Conservation (phyloP, 164 flowering plant genomes). For the Magnolia officinalis region DNA sequence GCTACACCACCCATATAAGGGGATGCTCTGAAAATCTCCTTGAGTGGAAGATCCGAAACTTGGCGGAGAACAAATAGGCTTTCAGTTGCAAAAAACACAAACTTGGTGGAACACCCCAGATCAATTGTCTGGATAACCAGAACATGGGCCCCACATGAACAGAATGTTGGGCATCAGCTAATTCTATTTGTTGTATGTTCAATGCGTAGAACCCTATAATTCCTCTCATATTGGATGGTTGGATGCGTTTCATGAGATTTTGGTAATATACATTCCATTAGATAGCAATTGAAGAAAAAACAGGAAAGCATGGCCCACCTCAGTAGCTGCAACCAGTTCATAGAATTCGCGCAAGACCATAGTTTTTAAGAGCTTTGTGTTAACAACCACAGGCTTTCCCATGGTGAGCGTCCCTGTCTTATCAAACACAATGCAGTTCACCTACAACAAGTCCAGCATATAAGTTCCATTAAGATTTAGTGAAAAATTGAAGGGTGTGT, state of each 20-base stretch:
- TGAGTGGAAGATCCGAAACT: no score
- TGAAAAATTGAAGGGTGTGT: neutral
- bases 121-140: no score
- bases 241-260: neutral
- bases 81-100: no score
- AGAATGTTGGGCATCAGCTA: no score
- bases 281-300: neutral
- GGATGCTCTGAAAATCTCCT: neutral
- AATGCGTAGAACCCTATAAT: no score
- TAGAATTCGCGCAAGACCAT: constrained; percentile 60
- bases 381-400: constrained; percentile 82
- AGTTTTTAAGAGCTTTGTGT: constrained; percentile 54
- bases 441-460: constrained; percentile 34
- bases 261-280: neutral
- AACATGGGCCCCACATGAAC: no score
- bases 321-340: constrained; percentile 74
- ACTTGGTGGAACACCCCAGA: no score
- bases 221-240: neutral
- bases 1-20: neutral
- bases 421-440: constrained; percentile 84
- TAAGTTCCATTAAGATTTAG: neutral
- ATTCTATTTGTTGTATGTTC: no score
- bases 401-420: constrained; percentile 91
- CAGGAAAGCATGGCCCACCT: constrained; percentile 37
- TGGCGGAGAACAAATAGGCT: no score